phyloP scores from a whole-genome alignment of 306 rosid genomes.

The Trifolium subterraneum region DNA sequence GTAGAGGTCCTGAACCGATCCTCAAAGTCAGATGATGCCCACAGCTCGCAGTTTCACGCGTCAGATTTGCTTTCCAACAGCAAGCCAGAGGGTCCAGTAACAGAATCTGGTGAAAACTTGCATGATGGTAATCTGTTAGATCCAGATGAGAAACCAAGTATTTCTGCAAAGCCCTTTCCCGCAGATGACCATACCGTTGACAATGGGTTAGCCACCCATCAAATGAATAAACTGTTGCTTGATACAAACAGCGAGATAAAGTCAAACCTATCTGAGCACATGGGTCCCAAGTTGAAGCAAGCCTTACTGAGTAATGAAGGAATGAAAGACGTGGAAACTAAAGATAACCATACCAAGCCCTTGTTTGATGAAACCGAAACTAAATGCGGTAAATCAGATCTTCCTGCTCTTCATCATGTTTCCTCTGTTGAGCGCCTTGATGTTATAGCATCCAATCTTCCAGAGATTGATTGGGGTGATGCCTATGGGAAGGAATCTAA shows the following conservation, averaged over 20 bases:
- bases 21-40: slow-evolving; percentile 78
- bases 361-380: slow-evolving; percentile 44
- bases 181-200: slow-evolving; percentile 50
- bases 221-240: slow-evolving; percentile 56
- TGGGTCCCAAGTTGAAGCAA: slow-evolving; percentile 48
- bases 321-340: slow-evolving; percentile 37
- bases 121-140: slow-evolving; percentile 48
- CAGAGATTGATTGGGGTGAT: slow-evolving; percentile 58
- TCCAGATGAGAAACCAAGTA: slow-evolving; percentile 23
- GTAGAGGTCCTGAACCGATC: slow-evolving; percentile 70
- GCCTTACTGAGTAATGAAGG: slow-evolving; percentile 42
- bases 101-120: slow-evolving; percentile 54
- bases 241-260: slow-evolving; percentile 55
- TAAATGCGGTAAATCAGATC: slow-evolving; percentile 38
- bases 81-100: slow-evolving; percentile 45
- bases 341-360: slow-evolving; percentile 36
- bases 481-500: slow-evolving; percentile 45
- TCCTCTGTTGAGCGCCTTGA: slow-evolving; percentile 55
- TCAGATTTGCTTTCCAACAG: slow-evolving; percentile 62
- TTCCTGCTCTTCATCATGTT: slow-evolving; percentile 41
- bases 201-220: slow-evolving; percentile 58
- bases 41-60: slow-evolving; percentile 53
- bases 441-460: slow-evolving; percentile 56
- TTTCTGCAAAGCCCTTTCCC: slow-evolving; percentile 39
- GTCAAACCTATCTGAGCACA: slow-evolving; percentile 55